Conservation (phyloP, 306 rosid species). For the Quillaja saponaria region DNA sequence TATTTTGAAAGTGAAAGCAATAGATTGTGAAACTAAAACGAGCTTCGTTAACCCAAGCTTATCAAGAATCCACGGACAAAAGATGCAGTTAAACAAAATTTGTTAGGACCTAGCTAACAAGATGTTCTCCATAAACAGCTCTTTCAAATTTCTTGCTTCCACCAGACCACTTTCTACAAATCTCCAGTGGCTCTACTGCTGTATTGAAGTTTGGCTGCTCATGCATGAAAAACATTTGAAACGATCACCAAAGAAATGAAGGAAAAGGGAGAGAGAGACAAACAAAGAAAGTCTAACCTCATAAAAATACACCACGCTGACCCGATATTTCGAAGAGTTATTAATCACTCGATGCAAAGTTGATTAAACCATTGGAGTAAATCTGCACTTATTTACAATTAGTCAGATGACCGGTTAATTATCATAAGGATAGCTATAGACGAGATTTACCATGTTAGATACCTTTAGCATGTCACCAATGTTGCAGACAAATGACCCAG, state of each 20-base stretch:
- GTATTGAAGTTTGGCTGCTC: conserved; percentile 83
- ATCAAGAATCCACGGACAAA: too few relatives aligned
- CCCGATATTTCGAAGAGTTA: conserved; percentile 64
- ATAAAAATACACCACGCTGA: conserved; percentile 69
- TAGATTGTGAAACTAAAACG: not conserved
- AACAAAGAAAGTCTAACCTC: not conserved
- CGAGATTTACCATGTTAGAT: conserved; percentile 21
- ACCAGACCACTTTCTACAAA: conserved; percentile 49
- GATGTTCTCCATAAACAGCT: conserved; percentile 85
- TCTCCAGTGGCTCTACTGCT: conserved; percentile 77
- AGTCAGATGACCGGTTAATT: conserved; percentile 1
- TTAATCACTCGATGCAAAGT: conserved; percentile 78
- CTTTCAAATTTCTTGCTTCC: conserved; percentile 55
- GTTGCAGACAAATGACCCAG: conserved; percentile 83
- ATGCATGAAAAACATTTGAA: conserved; percentile 19
- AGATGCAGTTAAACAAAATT: conserved; percentile 44
- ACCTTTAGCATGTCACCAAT: conserved; percentile 98
- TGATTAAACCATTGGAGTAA: conserved; percentile 86
- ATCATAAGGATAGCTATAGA: not conserved
- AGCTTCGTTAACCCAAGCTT: too few relatives aligned
- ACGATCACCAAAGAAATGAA: conserved; percentile 1
- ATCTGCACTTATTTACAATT: conserved; percentile 50
- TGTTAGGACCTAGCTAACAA: conserved; percentile 61
- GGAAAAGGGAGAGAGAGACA: not conserved
- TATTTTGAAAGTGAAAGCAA: not conserved